Base-by-base conservation (phyloP, 805 yeast genomes). In the Alloascoidea hylecoeti region DNA sequence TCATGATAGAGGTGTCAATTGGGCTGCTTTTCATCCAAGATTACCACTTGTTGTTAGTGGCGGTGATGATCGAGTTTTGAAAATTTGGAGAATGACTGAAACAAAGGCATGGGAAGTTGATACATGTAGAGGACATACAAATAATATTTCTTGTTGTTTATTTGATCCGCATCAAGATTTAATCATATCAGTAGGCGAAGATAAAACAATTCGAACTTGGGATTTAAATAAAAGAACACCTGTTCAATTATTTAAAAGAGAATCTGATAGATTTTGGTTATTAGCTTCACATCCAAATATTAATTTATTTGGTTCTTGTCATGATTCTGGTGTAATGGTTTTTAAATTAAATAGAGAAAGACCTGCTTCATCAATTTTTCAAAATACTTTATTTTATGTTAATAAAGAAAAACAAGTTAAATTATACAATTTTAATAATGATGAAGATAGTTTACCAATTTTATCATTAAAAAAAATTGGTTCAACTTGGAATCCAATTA, bases 91-190 rank as follows among this genome's bases (percentile, higher is more conserved):
- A 61, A 85, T 86, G 96, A 78, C 86, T 51, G 96, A 92, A 47
- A 77, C 94, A 28, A 85, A 88, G 61, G 98, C 98, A 16, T 92
- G 97, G 97, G 98, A 94, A 59, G 94, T 94, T 42, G 99, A 92
- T 56, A 83, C 96, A 17, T 89, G 96, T 60, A 75, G 98, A 53
- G 98, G 98, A 40, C 99, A 92, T 60, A 83, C 95, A 18, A 88
- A 88, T 53, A 86, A 83, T 56, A 95, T 92, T 38, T 76, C 86
- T 38, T 68, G 92, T 57, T 86, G 84, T 30, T 64, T 82, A 38
- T 94, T 94, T 72, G 96, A 92, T 56, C 96, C 97, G 33, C 75
- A 77, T 45, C 92, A 85, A 59, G 96, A 92, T 49, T 65, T 89
- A 53, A 86, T 92, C 46, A 65, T 92, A 38, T 88, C 97, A 27